Base-by-base conservation (phyloP, 129 eudicot genomes). In the Flaveria sonorensis region DNA sequence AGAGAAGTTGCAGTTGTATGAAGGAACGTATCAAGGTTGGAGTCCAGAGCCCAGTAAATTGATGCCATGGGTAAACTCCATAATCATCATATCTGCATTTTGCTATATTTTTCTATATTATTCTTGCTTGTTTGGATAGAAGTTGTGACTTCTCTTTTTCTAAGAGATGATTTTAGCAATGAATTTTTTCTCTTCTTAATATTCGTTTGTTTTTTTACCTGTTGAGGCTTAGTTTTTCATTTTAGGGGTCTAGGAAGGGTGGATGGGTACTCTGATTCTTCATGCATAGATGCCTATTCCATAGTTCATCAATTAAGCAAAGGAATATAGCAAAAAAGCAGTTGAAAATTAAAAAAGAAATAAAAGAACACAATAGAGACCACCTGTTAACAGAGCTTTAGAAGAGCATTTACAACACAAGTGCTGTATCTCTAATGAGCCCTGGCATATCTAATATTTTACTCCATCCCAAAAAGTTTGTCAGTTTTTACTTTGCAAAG, bases 21-120 rank as follows among this genome's bases (percentile, higher is more conserved):
- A 93, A 77, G 92, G 89, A 26, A 68, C 95, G 0, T 82, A 85
- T 55, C 95, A 82, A 73, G 90, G 89, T 64, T 90, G 96, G 98
- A 84, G 81, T 82, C 65, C 81, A 18, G 96, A 88, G 84, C 84
- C 86, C 18, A 42, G 92, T 48, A 90, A 90, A 45, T 81, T 86
- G 79, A 83, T 76, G 79, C 90, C 93, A 78, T 87, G 83, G 98
- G 98, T 92, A 92, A 68, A 53, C 42, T 56, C 9, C 23, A 40
- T 71, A 12, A 57, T 47, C 43, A 63, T 64, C 39, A 4, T 30
- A 50, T 16, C 10, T 73, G 48, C 32, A 7, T 42, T 64, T 32
- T 72, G 18, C 45, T 46, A 0, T 36, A 36, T 43, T 24, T 42
- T 20, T 39, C 26, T n/a, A 14, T 77, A 64, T n/a, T 23, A 30